Evolutionary conservation across 2,329 filamentous ascomycete species (phyloP).

Genomic region (Cercospora brassicicola): DNA sequence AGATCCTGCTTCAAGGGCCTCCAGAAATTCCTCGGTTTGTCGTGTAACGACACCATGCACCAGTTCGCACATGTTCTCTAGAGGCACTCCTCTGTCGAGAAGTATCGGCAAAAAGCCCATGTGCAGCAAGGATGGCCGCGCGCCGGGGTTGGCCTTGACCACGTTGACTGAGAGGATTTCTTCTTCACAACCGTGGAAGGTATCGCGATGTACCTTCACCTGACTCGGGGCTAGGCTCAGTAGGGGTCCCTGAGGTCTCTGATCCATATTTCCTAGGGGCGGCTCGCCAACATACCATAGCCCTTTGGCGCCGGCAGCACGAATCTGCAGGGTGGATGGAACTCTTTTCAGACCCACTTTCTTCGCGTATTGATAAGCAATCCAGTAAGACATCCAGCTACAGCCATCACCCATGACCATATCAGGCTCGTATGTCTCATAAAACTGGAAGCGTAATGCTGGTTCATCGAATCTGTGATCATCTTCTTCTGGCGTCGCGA

Average conservation of each 20-base stretch:
- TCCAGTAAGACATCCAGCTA: conserved; percentile 60
- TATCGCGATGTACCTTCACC: conserved; percentile 54
- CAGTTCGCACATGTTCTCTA: conserved; percentile 49
- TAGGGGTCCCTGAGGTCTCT: conserved; percentile 10
- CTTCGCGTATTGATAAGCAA: conserved; percentile 55
- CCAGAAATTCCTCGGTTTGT: conserved; percentile 55
- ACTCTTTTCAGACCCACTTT: conserved; percentile 54
- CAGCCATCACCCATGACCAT: conserved; percentile 58
- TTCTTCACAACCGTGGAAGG: conserved; percentile 37
- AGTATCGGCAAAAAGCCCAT: conserved; percentile 69
- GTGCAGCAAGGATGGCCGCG: conserved; percentile 62
- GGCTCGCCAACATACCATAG: conserved; percentile 62
- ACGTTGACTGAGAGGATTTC: conserved; percentile 60
- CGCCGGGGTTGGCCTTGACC: conserved; percentile 49
- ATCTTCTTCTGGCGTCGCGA: conserved; percentile 40
- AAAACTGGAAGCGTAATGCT: background rate
- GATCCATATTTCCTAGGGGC: background rate
- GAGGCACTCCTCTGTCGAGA: conserved; percentile 57
- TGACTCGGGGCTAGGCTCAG: conserved; percentile 65
- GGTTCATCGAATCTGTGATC: conserved; percentile 41
- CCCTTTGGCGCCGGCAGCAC: conserved; percentile 72
- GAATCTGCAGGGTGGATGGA: conserved; percentile 67
- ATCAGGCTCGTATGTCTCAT: conserved; percentile 15
- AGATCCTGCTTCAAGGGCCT: conserved; percentile 27
- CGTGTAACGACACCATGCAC: conserved; percentile 53